Percentiles rank a stretch among this genome's conserved stretches.
Conservation (phyloP, 2,329 filamentous ascomycete species). For the Paraphaeosphaeria sporulosa region DNA sequence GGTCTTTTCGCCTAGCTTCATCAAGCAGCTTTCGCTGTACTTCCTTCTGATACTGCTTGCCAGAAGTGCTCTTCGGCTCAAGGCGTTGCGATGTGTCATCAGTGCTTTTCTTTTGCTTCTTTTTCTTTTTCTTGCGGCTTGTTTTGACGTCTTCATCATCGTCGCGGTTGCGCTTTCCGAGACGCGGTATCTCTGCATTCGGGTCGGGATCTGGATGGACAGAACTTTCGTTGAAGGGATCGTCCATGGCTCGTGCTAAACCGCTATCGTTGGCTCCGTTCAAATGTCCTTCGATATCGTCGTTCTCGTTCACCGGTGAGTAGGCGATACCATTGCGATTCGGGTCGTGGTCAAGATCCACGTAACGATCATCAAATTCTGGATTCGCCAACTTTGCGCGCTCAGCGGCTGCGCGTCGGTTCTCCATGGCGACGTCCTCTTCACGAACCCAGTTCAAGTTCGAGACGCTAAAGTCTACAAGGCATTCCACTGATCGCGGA, state of each 20-base stretch:
- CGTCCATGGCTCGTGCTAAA: constrained; percentile 23
- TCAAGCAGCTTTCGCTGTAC: constrained; percentile 54
- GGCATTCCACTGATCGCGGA: constrained; percentile 84
- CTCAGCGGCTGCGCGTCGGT: constrained; percentile 62
- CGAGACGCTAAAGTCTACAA: constrained; percentile 89
- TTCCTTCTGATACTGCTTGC: constrained; percentile 57
- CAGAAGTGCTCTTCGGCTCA: constrained; percentile 52
- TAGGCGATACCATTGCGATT: constrained; percentile 53
- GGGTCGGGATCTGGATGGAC: constrained; percentile 39
- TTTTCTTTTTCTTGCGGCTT: constrained; percentile 29
- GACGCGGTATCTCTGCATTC: constrained; percentile 39
- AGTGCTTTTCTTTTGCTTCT: constrained; percentile 45
- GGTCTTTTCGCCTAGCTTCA: constrained; percentile 53
- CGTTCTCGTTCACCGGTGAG: constrained; percentile 44
- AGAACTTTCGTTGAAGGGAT: constrained; percentile 27
- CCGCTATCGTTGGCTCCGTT: constrained; percentile 28
- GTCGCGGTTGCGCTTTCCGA: constrained; percentile 41
- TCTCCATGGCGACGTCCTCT: constrained; percentile 56
- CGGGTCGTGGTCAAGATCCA: constrained; percentile 50
- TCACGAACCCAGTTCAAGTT: constrained; percentile 84
- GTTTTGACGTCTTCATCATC: constrained; percentile 37
- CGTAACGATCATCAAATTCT: constrained; percentile 54
- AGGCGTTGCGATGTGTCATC: constrained; percentile 45
- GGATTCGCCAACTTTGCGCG: constrained; percentile 57
- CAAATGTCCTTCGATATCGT: constrained; percentile 28